A percentile compares a stretch with the other conserved stretches of the same genome.
Conservation (phyloP, 2,329 filamentous ascomycete genomes). For the Fusarium decemcellulare region DNA sequence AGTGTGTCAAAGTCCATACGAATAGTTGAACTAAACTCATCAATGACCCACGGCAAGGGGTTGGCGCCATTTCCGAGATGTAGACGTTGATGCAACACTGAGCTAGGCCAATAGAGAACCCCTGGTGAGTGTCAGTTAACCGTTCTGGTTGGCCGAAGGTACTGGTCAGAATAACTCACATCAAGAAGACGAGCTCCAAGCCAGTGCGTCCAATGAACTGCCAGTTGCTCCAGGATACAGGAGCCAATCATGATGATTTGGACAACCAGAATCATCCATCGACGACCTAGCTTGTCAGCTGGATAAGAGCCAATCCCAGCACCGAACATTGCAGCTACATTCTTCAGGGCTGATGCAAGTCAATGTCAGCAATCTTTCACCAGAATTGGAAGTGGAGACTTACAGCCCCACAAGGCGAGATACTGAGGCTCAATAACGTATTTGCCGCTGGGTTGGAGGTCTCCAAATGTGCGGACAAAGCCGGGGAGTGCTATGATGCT, state of each 20-base stretch:
- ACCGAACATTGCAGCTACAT: not conserved
- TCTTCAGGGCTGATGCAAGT: not conserved
- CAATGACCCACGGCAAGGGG: constrained; percentile 2
- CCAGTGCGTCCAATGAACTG: not conserved
- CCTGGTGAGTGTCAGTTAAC: not conserved
- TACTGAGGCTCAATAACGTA: too few relatives aligned
- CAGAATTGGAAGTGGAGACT: too few relatives aligned
- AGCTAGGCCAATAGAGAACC: not conserved
- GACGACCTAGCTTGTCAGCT: constrained; percentile 6
- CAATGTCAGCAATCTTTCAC: not conserved
- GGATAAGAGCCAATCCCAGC: not conserved
- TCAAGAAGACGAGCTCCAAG: not conserved
- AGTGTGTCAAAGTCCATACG: not conserved
- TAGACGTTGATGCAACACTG: not conserved
- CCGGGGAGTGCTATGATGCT: too few relatives aligned
- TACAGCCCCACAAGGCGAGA: too few relatives aligned
- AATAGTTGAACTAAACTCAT: not conserved
- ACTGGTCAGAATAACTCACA: not conserved
- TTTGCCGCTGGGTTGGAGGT: too few relatives aligned
- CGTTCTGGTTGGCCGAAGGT: too few relatives aligned
- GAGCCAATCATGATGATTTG: not conserved
- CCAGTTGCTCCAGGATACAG: not conserved
- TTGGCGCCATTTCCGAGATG: constrained; percentile 4
- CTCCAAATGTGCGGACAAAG: too few relatives aligned
- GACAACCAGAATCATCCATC: not conserved